These are phyloP conservation scores for Ophiostoma angusticollis DNA, from an alignment of 2,329 filamentous ascomycete genomes.

Conservation along the genomic window DNA sequence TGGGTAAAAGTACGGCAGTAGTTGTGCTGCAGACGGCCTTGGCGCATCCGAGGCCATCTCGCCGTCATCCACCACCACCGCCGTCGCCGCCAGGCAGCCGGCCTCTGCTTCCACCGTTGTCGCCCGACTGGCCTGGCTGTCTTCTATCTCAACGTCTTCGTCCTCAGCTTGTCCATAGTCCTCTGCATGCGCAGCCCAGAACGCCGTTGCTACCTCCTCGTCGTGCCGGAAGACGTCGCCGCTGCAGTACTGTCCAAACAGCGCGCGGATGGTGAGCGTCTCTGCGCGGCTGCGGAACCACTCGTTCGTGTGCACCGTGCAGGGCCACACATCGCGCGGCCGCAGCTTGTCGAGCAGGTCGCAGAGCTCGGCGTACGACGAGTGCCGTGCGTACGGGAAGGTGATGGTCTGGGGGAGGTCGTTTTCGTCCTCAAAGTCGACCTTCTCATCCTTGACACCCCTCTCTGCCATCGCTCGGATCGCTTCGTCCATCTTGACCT, in stretches of 20 bases:
- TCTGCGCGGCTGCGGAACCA: constrained; percentile 50
- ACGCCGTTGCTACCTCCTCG: constrained; percentile 2
- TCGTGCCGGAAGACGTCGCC: constrained; percentile 53
- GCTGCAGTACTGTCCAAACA: constrained; percentile 63
- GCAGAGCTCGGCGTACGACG: constrained; percentile 70
- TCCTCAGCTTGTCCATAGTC: neutral
- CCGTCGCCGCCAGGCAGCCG: neutral
- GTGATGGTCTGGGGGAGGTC: constrained; percentile 28
- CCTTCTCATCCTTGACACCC: neutral
- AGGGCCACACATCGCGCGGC: constrained; percentile 70
- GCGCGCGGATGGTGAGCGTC: constrained; percentile 43
- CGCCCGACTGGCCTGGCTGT: constrained; percentile 6
- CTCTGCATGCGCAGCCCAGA: neutral
- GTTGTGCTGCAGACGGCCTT: no score
- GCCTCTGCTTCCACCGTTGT: neutral
- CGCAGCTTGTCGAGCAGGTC: constrained; percentile 53
- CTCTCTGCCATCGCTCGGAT: neutral
- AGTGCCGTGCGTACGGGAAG: constrained; percentile 85
- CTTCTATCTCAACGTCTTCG: neutral
- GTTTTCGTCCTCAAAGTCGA: no score
- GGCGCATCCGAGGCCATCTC: constrained; percentile 1
- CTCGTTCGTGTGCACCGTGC: constrained; percentile 50
- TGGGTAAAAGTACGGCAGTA: no score
- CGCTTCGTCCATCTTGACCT: neutral
- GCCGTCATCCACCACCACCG: neutral